phyloP scores from a whole-genome alignment of 768 basidiomycete species.

The Dioszegia hungarica region DNA sequence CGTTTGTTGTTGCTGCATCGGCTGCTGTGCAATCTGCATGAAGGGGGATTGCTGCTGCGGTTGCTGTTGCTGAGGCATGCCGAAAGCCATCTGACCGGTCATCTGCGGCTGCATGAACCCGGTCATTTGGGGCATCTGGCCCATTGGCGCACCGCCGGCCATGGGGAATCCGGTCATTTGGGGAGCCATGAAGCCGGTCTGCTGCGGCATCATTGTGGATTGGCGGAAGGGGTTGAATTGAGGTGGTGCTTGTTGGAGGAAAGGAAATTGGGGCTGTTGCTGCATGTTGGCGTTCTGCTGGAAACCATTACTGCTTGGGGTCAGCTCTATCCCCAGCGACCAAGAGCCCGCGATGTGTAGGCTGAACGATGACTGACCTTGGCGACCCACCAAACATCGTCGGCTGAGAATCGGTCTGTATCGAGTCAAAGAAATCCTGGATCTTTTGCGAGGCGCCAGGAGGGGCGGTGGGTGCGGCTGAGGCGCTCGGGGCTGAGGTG shows the following conservation, averaged over 20 bases:
- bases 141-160: constrained; percentile 30
- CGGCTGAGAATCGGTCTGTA: constrained; percentile 67
- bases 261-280: constrained; percentile 19
- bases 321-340: too few relatives aligned
- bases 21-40: too few relatives aligned
- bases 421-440: constrained; percentile 81
- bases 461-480: constrained; percentile 30
- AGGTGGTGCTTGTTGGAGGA: constrained; percentile 50
- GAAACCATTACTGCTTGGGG: constrained; percentile 13
- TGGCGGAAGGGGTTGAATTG: constrained; percentile 73
- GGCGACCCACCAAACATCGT: constrained; percentile 41
- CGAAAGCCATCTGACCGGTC: too few relatives aligned
- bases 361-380: constrained; percentile 18
- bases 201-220: constrained; percentile 53
- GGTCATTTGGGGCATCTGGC: constrained; percentile 55
- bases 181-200: constrained; percentile 40
- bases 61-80: too few relatives aligned
- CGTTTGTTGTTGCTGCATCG: constrained; percentile 46
- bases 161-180: constrained; percentile 48
- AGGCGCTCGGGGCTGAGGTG: constrained; percentile 17
- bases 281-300: constrained; percentile 1
- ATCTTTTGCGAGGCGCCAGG: constrained; percentile 53
- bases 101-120: too few relatives aligned
- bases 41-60: too few relatives aligned
- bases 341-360: too few relatives aligned